Base-by-base conservation (phyloP, 768 basidiomycete species). In the Podaxis sp. region DNA sequence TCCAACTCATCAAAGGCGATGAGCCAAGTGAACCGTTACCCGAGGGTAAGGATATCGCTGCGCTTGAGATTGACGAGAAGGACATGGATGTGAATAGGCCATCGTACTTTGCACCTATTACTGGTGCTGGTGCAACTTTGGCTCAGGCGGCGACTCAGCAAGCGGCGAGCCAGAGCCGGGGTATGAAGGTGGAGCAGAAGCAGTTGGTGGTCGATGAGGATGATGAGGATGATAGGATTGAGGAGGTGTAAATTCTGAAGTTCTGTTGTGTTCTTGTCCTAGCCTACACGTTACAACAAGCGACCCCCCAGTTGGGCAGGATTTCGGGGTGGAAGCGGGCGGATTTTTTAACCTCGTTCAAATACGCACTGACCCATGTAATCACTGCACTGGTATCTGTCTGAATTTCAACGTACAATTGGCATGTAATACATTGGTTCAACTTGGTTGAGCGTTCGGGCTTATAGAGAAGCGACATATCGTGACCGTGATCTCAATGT, bases 1-100 rank as follows among this genome's bases (percentile, higher is more conserved):
- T 98, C 3, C 88, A 84, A 65, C 76, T 98, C n/a, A 72, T 99
- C 40, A 87, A 95, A 68, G 83, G 93, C 1, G 84, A 88, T 0
- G 94, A 96, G 70, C 85, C 83, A 2, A 75, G 78, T 3, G 78
- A 84, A 8, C 80, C 80, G 8, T 66, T 72, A 3, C 69, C 68
- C n/a, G 78, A 81, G 41, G 76, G 74, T 54, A 76, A 70, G 17
- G 75, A 73, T 52, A 73, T 69, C 24, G 70, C 55, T 11, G 69
- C 68, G 24, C 63, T 65, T 7, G 66, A 66, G 22, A 28, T 66
- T 48, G 68, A 65, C 28, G 64, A 17, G 69, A 68, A 38, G 65
- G 37, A 51, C 15, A 50, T 44, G n/a, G 40, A 50, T 24, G 55
- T 60, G 10, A 24, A 54, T 20, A 69, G 60, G 68, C 60, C 67